A percentile compares a stretch with the other conserved stretches of the same genome.
These are phyloP conservation scores for Mycena maculata DNA, from an alignment of 768 basidiomycete species.

Conservation along the genomic window DNA sequence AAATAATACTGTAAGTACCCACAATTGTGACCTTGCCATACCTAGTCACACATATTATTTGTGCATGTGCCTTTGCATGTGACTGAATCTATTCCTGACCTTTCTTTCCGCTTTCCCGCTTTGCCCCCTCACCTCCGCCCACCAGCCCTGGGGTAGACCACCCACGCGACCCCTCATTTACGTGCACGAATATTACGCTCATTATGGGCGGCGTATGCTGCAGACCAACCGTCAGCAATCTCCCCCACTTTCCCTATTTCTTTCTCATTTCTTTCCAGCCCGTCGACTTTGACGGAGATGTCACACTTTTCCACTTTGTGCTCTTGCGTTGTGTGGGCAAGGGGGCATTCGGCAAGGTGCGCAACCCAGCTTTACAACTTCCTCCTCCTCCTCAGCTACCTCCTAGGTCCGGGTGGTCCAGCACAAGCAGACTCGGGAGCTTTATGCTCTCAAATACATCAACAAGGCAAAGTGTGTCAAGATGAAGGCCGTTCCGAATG, in stretches of 20 bases:
- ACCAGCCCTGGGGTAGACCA: slow-evolving; percentile 16
- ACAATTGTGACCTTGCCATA: no score
- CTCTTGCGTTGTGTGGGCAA: slow-evolving; percentile 97
- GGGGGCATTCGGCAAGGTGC: slow-evolving; percentile 97
- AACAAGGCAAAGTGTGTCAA: slow-evolving; percentile 98
- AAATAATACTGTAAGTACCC: no score
- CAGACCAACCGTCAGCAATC: slow-evolving; percentile 65
- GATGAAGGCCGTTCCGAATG: slow-evolving; percentile 98
- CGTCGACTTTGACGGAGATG: slow-evolving; percentile 95
- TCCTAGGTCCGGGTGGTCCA: slow-evolving; percentile 96
- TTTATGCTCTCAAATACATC: slow-evolving; percentile 99
- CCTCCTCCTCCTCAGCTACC: slow-evolving; percentile 9
- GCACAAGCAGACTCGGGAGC: slow-evolving; percentile 96
- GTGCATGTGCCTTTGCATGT: no score
- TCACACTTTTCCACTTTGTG: slow-evolving; percentile 97
- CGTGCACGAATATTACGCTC: slow-evolving; percentile 23
- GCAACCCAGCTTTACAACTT: slow-evolving; percentile 23
- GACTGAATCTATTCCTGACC: no score
- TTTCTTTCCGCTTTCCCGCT: no score
- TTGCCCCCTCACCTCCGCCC: no score
- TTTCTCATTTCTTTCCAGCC: slow-evolving; percentile 62
- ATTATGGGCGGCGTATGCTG: slow-evolving; percentile 76
- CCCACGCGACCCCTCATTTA: not conserved
- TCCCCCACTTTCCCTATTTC: not conserved
- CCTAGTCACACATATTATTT: no score